Conservation (phyloP, 2,329 filamentous ascomycete genomes). For the Pyricularia sp. region DNA sequence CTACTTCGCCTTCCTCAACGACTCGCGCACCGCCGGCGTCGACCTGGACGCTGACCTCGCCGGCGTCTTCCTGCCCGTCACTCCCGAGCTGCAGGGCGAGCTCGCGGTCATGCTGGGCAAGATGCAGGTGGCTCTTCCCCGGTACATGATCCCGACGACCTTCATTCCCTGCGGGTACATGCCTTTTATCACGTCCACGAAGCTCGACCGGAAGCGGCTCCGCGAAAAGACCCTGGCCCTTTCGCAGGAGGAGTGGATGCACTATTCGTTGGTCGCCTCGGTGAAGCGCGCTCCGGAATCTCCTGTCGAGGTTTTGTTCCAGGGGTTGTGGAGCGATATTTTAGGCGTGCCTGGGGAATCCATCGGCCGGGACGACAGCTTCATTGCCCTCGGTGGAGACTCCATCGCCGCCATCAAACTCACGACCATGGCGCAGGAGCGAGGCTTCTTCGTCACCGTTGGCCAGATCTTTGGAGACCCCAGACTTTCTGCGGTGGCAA, state of each 20-base stretch:
- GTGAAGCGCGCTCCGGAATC: slow-evolving; percentile 5
- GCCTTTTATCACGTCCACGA: slow-evolving; percentile 16
- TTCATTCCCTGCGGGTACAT: slow-evolving; percentile 14
- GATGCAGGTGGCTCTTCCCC: slow-evolving; percentile 8
- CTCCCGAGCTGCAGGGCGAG: slow-evolving; percentile 6
- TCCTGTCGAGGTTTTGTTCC: slow-evolving; percentile 5
- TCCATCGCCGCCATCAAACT: slow-evolving; percentile 32
- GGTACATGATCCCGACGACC: slow-evolving; percentile 19
- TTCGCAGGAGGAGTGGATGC: slow-evolving; percentile 6
- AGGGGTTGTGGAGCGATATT: slow-evolving; percentile 8
- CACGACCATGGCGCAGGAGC: slow-evolving; percentile 24
- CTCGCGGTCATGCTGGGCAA: slow-evolving; percentile 6
- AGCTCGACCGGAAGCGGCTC: slow-evolving; percentile 18
- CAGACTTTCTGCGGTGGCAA: background rate
- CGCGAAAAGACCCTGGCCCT: slow-evolving; percentile 7
- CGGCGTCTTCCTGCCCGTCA: slow-evolving; percentile 1
- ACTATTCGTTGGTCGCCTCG: slow-evolving; percentile 5
- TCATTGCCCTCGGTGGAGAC: slow-evolving; percentile 27
- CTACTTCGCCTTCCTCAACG: slow-evolving; percentile 4
- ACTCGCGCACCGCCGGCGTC: background rate
- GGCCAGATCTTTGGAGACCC: background rate
- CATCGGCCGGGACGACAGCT: slow-evolving; percentile 18
- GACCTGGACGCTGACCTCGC: background rate
- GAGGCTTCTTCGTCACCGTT: slow-evolving; percentile 3
- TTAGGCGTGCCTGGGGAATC: slow-evolving; percentile 7